Conservation (phyloP, 225 moss, liverwort and hornwort genomes). For the Polytrichum commune region DNA sequence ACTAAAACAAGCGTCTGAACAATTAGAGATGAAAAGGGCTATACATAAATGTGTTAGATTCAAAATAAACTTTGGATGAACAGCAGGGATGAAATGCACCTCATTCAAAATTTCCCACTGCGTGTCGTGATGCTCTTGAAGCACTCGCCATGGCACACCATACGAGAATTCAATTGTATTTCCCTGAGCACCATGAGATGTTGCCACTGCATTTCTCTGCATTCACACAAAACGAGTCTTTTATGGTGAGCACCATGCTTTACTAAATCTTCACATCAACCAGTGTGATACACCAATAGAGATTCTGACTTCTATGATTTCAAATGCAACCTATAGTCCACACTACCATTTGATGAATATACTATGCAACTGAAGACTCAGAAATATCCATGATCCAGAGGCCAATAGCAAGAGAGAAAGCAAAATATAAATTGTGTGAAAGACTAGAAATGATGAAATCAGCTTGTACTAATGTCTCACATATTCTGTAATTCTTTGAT, state of each 20-base stretch:
- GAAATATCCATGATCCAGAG: background rate
- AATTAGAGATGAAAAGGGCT: too few relatives aligned
- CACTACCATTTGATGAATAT: background rate
- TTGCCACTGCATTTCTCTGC: constrained; percentile 45
- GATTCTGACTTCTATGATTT: background rate
- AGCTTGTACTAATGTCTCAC: constrained; percentile 15
- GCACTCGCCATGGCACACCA: constrained; percentile 39
- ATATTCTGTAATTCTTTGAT: too few relatives aligned
- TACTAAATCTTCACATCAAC: too few relatives aligned
- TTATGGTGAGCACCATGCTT: too few relatives aligned
- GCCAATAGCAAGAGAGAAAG: background rate
- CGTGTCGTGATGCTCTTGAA: constrained; percentile 39
- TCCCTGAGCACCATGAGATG: constrained; percentile 59
- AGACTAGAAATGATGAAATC: too few relatives aligned
- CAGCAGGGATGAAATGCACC: constrained; percentile 6
- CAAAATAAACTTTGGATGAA: too few relatives aligned
- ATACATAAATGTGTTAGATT: too few relatives aligned
- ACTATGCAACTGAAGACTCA: background rate
- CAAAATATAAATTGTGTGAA: too few relatives aligned
- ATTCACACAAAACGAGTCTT: background rate
- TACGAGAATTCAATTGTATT: constrained; percentile 59
- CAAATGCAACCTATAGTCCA: background rate
- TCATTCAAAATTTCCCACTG: constrained; percentile 42
- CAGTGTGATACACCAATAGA: too few relatives aligned
- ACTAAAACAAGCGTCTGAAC: too few relatives aligned